These are phyloP conservation scores for Colletotrichum salicis DNA, from an alignment of 2,329 filamentous ascomycete genomes.

Conservation along the genomic window DNA sequence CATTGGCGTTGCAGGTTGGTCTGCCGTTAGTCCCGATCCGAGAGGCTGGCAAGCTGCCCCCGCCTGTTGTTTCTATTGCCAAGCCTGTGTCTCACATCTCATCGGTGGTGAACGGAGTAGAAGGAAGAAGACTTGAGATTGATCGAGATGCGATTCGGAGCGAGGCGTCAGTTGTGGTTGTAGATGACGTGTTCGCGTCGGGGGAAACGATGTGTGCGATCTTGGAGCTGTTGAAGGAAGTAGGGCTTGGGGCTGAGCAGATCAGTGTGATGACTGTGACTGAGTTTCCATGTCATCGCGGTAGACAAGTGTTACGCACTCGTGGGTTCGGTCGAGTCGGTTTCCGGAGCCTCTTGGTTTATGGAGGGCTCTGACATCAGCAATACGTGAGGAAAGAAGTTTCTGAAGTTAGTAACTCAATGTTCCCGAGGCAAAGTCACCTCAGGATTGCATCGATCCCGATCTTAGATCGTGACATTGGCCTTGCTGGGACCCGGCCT, in stretches of 20 bases:
- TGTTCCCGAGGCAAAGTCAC: too few relatives aligned
- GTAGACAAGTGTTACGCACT: slow-evolving; percentile 56
- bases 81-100: slow-evolving; percentile 66
- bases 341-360: slow-evolving; percentile 64
- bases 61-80: slow-evolving; percentile 60
- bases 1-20: slow-evolving; percentile 53
- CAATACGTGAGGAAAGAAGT: too few relatives aligned
- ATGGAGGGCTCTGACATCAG: neutral
- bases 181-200: slow-evolving; percentile 70
- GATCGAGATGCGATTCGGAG: slow-evolving; percentile 50
- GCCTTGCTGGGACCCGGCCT: too few relatives aligned
- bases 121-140: slow-evolving; percentile 60
- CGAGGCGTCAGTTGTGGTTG: slow-evolving; percentile 60
- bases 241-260: slow-evolving; percentile 52
- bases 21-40: slow-evolving; percentile 63
- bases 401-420: too few relatives aligned
- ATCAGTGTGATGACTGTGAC: slow-evolving; percentile 63
- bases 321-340: slow-evolving; percentile 60
- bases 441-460: too few relatives aligned
- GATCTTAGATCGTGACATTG: too few relatives aligned
- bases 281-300: slow-evolving; percentile 67
- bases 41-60: slow-evolving; percentile 67
- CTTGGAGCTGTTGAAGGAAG: slow-evolving; percentile 57
- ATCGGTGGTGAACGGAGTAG: slow-evolving; percentile 43
- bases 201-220: slow-evolving; percentile 65